These are phyloP conservation scores for Bipolaris zeicola DNA, from an alignment of 2,329 filamentous ascomycete genomes.

Conservation along the genomic window DNA sequence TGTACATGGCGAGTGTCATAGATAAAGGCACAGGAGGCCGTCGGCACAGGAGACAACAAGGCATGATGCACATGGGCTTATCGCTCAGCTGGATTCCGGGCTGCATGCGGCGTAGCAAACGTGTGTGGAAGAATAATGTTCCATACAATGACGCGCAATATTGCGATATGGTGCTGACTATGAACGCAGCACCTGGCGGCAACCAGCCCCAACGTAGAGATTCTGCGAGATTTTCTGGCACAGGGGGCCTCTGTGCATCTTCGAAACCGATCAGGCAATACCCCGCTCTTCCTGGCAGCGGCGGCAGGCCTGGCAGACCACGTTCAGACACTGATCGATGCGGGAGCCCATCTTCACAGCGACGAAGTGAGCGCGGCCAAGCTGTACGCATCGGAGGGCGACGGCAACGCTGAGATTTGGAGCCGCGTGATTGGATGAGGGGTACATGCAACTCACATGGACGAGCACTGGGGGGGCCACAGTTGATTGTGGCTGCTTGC, in stretches of 20 bases:
- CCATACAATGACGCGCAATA: slow-evolving; percentile 33
- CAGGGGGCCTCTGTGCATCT: slow-evolving; percentile 65
- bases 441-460: slow-evolving; percentile 7
- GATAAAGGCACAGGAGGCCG: slow-evolving; percentile 36
- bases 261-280: slow-evolving; percentile 62
- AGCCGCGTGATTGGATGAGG: slow-evolving; percentile 41
- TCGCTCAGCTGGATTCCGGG: slow-evolving; percentile 30
- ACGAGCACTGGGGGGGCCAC: slow-evolving; percentile 26
- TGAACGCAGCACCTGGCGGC: slow-evolving; percentile 61
- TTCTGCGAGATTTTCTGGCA: slow-evolving; percentile 61
- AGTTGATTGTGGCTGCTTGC: slow-evolving; percentile 36
- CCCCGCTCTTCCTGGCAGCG: slow-evolving; percentile 64
- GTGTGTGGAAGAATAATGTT: slow-evolving; percentile 31
- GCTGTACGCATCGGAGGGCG: slow-evolving; percentile 48
- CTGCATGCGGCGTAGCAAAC: slow-evolving; percentile 14
- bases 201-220: slow-evolving; percentile 59
- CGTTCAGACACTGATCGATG: slow-evolving; percentile 59
- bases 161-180: slow-evolving; percentile 40
- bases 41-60: slow-evolving; percentile 27
- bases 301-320: slow-evolving; percentile 61
- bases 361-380: slow-evolving; percentile 61
- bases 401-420: slow-evolving; percentile 44
- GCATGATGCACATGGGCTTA: slow-evolving; percentile 35
- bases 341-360: slow-evolving; percentile 64
- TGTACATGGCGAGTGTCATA: slow-evolving; percentile 29